Evolutionary conservation across 1,284 basidiomycete genomes (phyloP), one percentile per base, ranked within the genome.

Genomic region (Rhodotorula glutinis): DNA sequence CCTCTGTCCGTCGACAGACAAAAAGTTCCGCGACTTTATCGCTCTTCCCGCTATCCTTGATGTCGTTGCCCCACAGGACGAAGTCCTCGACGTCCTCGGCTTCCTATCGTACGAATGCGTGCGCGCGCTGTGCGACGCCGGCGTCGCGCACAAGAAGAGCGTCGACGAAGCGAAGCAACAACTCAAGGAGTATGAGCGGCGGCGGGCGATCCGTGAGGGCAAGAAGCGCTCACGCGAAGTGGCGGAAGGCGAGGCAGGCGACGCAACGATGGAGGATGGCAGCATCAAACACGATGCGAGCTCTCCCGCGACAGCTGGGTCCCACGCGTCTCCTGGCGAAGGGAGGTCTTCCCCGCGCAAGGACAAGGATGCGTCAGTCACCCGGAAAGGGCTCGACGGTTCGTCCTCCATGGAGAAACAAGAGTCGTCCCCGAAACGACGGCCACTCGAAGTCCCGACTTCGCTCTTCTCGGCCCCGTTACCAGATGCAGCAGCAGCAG

Each of bases 71-170:
- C 23, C 57, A 56, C 53, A 51, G 4, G 95, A 98, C 78, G 95
- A 98, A 78, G 95, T 94, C 5, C 84, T 96, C 74, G 94, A 98
- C 77, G 94, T 97, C 66, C 89, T 98, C 69, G 95, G 95, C 23
- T 98, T 98, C 80, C 85, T 98, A 40, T 90, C 92, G 0, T 98
- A 96, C 79, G 94, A 98, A 79, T 94, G 96, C 86, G 94, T 98
- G 43, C 87, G 93, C 51, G 90, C 91, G 4, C 83, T 98, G 47
- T 95, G 92, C 9, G 83, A 93, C 53, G 90, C 89, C 2, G 92
- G 90, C 1, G 83, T 92, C 30, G 86, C 88, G 46, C 88, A 94
- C 71, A 91, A 91, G 79, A 87, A 85, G 73, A 83, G 86, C 3
- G 81, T 90, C 33, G 57, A 9, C 27, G 60, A 29, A 5, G 33